Percentiles rank a stretch among this genome's conserved stretches.
phyloP scores from a whole-genome alignment of 2,329 filamentous ascomycete species.

The Corynespora cassiicola region DNA sequence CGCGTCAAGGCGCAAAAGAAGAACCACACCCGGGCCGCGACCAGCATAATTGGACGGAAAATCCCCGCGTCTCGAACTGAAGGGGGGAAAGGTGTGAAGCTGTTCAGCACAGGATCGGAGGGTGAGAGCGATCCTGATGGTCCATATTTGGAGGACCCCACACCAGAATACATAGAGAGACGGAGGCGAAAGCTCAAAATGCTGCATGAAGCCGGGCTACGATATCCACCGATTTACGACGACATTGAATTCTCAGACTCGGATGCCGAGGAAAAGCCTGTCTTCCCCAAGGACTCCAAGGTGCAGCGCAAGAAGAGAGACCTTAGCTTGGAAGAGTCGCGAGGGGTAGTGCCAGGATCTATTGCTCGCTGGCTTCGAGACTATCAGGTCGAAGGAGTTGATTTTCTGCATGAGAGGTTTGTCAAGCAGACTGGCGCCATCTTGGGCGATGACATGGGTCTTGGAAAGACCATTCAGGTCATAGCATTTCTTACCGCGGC shows the following conservation, averaged over 20 bases:
- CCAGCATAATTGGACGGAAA: constrained; percentile 50
- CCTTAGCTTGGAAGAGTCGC: constrained; percentile 75
- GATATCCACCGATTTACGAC: constrained; percentile 77
- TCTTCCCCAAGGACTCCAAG: constrained; percentile 65
- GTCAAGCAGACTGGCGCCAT: constrained; percentile 91
- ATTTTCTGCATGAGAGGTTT: constrained; percentile 87
- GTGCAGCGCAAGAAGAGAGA: constrained; percentile 76
- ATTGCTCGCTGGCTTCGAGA: constrained; percentile 91
- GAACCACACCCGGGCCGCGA: constrained; percentile 50
- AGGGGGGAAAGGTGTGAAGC: constrained; percentile 9
- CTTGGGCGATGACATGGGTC: constrained; percentile 94
- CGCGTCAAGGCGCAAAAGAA: constrained; percentile 56
- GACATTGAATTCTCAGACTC: constrained; percentile 79
- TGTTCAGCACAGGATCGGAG: constrained; percentile 27
- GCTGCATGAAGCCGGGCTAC: constrained; percentile 72
- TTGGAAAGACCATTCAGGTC: constrained; percentile 97
- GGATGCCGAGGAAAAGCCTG: constrained; percentile 72
- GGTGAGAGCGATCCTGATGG: constrained; percentile 58
- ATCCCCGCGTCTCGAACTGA: constrained; percentile 24
- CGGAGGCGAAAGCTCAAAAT: constrained; percentile 75
- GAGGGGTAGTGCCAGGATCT: constrained; percentile 82
- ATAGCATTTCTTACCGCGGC: constrained; percentile 89
- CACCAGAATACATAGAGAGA: constrained; percentile 76
- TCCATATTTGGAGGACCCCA: constrained; percentile 61
- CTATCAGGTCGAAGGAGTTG: constrained; percentile 86